A percentile compares a stretch with the other conserved stretches of the same genome.
Conservation (phyloP, 352 stramenopile genomes). For the Phytophthora pluvialis region DNA sequence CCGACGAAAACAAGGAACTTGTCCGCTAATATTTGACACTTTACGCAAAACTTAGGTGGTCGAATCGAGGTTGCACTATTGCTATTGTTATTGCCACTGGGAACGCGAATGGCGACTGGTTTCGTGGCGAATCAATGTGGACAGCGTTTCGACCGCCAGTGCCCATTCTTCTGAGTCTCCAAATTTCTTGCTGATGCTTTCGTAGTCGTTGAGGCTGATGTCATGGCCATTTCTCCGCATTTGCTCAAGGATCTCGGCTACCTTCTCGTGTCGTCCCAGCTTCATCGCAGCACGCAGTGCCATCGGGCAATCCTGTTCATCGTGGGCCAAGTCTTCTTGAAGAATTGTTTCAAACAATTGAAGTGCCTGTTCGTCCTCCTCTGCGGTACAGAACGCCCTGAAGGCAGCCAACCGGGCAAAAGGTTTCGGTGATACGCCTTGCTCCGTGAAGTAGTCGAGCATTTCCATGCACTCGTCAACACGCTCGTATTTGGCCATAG, state of each 20-base stretch:
- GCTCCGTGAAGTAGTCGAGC: slow-evolving; percentile 22
- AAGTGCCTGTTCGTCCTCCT: slow-evolving; percentile 1
- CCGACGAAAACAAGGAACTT: too few species aligned
- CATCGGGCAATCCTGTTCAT: background rate
- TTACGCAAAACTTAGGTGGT: too few species aligned
- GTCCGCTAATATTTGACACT: too few species aligned
- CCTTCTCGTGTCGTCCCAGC: slow-evolving; percentile 8
- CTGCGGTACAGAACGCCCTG: slow-evolving; percentile 2
- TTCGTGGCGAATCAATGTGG: background rate
- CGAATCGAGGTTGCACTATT: too few species aligned
- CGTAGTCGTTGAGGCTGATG: slow-evolving; percentile 6
- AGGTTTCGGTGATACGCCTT: slow-evolving; percentile 8
- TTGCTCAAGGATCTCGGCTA: slow-evolving; percentile 6
- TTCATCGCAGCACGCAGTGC: slow-evolving; percentile 16
- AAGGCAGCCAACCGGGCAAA: slow-evolving; percentile 13
- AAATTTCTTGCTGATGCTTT: slow-evolving; percentile 1
- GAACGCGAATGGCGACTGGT: too few species aligned
- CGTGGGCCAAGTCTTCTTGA: background rate
- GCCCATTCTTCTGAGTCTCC: slow-evolving; percentile 6
- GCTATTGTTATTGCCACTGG: too few species aligned
- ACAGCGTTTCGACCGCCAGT: slow-evolving; percentile 9
- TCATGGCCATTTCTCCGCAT: slow-evolving; percentile 1
- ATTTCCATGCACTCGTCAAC: slow-evolving; percentile 20
- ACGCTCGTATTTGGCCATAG: slow-evolving; percentile 17
- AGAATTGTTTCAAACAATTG: slow-evolving; percentile 19